Evolutionary conservation across 2,329 filamentous ascomycete species (phyloP).

Genomic region (Colletotrichum godetiae): DNA sequence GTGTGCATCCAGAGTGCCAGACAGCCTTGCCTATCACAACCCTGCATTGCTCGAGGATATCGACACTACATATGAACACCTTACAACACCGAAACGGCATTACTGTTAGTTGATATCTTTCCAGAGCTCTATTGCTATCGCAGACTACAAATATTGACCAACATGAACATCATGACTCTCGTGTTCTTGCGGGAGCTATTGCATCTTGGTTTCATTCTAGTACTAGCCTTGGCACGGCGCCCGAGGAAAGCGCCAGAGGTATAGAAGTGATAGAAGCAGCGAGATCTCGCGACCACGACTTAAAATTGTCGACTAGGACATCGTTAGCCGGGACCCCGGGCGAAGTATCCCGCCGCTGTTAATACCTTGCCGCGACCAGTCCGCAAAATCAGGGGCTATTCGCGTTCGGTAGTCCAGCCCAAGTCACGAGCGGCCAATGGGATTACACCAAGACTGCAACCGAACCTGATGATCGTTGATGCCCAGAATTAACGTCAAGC

Average conservation of each 20-base stretch:
- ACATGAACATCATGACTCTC: background rate
- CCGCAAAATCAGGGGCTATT: background rate
- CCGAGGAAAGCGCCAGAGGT: too few relatives aligned
- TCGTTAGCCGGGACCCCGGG: background rate
- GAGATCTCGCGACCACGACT: background rate
- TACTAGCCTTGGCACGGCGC: background rate
- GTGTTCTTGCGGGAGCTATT: background rate
- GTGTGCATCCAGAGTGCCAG: background rate
- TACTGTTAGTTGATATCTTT: too few relatives aligned
- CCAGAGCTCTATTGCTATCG: background rate
- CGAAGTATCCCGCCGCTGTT: background rate
- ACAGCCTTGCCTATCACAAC: background rate
- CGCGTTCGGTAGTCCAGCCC: background rate
- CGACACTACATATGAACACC: background rate
- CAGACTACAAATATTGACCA: background rate
- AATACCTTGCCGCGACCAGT: background rate
- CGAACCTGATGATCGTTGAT: background rate
- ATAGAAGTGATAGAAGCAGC: too few relatives aligned
- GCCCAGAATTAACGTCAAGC: slow-evolving; percentile 1
- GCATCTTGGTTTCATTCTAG: background rate
- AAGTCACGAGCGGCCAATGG: background rate
- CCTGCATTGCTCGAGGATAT: background rate
- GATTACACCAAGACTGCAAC: background rate
- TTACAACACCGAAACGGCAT: background rate
- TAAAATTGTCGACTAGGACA: background rate